These are phyloP conservation scores for Plenodomus tracheiphilus DNA, from an alignment of 2,329 filamentous ascomycete genomes.

Conservation along the genomic window DNA sequence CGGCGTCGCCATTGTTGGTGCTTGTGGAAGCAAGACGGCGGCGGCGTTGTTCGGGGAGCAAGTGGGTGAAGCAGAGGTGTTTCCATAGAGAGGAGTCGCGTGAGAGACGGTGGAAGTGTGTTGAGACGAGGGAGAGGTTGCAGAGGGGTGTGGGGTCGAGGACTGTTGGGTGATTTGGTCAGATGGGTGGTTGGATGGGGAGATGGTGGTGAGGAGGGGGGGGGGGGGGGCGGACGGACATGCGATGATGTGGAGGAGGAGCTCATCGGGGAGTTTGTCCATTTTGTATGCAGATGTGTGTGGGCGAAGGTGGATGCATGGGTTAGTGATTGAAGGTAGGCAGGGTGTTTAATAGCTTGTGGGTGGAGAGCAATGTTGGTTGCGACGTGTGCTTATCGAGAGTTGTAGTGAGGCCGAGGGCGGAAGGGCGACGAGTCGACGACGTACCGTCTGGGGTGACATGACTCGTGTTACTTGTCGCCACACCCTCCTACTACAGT, in stretches of 20 bases:
- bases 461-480: background rate
- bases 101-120: constrained; percentile 65
- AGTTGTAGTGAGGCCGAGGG: background rate
- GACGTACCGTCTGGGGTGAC: background rate
- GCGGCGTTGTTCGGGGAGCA: constrained; percentile 65
- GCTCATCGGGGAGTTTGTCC: constrained; percentile 42
- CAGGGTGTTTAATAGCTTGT: background rate
- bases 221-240: constrained; percentile 37
- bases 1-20: constrained; percentile 4
- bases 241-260: constrained; percentile 49
- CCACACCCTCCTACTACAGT: background rate
- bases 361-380: background rate
- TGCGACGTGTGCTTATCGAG: background rate
- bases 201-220: background rate
- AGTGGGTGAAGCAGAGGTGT: constrained; percentile 71
- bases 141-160: constrained; percentile 68
- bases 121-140: constrained; percentile 70
- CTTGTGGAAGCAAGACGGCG: constrained; percentile 41
- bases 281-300: constrained; percentile 18
- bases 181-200: constrained; percentile 17
- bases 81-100: constrained; percentile 81
- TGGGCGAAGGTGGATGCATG: background rate
- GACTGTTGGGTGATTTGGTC: constrained; percentile 48
- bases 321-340: background rate
- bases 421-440: background rate